Percentiles rank a stretch among this genome's conserved stretches.
phyloP scores from a whole-genome alignment of 768 basidiomycete species.

The Russula vinacea region DNA sequence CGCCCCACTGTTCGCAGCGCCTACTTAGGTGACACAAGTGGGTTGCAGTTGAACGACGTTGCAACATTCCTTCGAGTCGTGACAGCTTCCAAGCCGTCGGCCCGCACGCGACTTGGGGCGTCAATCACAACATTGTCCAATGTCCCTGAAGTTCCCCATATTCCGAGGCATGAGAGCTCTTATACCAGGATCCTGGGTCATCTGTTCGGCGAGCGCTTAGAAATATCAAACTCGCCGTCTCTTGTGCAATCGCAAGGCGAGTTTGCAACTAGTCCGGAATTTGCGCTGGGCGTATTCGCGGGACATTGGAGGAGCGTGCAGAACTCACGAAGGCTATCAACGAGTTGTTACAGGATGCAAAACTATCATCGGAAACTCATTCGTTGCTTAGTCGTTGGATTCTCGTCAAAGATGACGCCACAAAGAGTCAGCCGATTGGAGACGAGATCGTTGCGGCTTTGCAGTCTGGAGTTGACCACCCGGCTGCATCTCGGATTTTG shows the following conservation, averaged over 20 bases:
- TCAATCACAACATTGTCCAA: conserved; percentile 35
- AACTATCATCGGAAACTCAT: conserved; percentile 57
- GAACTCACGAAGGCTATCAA: conserved; percentile 64
- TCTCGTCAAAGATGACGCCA: conserved; percentile 65
- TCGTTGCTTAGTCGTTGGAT: conserved; percentile 77
- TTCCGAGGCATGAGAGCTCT: conserved; percentile 88
- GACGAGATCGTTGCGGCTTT: conserved; percentile 54
- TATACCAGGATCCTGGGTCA: conserved; percentile 87
- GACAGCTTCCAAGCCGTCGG: conserved; percentile 38
- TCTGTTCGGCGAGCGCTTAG: conserved; percentile 73
- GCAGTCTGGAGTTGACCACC: conserved; percentile 41
- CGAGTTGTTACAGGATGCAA: conserved; percentile 54
- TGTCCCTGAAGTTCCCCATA: conserved; percentile 46
- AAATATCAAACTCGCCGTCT: conserved; percentile 81
- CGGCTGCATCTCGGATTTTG: conserved; percentile 55
- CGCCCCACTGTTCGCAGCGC: conserved; percentile 60
- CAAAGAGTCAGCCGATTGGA: conserved; percentile 58
- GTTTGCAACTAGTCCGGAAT: conserved; percentile 88
- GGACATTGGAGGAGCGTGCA: conserved; percentile 71
- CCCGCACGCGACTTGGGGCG: conserved; percentile 51
- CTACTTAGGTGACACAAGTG: conserved; percentile 50
- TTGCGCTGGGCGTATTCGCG: conserved; percentile 85
- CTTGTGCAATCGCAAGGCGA: conserved; percentile 66
- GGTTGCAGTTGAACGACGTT: conserved; percentile 46
- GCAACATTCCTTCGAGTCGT: conserved; percentile 50